These are phyloP conservation scores for Aspergillus incahuasiensis DNA, from an alignment of 495 filamentous ascomycete genomes.

Conservation along the genomic window DNA sequence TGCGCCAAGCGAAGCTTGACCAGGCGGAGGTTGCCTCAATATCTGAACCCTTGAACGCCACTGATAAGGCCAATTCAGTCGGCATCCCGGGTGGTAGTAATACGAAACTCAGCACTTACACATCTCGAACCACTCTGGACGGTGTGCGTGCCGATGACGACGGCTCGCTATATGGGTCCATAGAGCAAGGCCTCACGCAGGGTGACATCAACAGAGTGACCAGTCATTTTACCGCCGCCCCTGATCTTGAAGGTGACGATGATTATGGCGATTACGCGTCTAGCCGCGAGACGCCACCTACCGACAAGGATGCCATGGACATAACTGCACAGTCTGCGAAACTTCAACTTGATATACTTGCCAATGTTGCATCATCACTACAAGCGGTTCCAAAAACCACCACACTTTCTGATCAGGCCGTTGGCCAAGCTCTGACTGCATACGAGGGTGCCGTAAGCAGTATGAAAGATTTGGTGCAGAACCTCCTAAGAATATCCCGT, in stretches of 20 bases:
- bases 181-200: constrained; percentile 51
- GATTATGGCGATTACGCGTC: constrained; percentile 81
- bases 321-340: constrained; percentile 94
- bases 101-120: constrained; percentile 37
- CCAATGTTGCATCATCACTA: constrained; percentile 76
- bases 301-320: constrained; percentile 85
- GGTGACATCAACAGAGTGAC: constrained; percentile 45
- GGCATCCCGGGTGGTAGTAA: constrained; percentile 32
- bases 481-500: constrained; percentile 82
- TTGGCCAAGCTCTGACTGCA: constrained; percentile 73
- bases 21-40: constrained; percentile 42
- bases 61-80: constrained; percentile 31
- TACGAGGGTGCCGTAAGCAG: constrained; percentile 88
- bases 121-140: constrained; percentile 50
- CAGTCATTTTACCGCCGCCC: constrained; percentile 43
- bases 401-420: constrained; percentile 66
- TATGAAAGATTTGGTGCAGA: constrained; percentile 78
- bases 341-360: constrained; percentile 83
- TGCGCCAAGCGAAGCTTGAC: constrained; percentile 70
- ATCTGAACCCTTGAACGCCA: too few relatives aligned
- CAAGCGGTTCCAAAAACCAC: constrained; percentile 61
- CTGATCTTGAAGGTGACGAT: constrained; percentile 62
- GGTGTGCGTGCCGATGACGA: constrained; percentile 50
- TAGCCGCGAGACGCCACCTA: constrained; percentile 63
- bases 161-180: constrained; percentile 49